Percentiles rank a stretch among this genome's conserved stretches.
Conservation (phyloP, 495 filamentous ascomycete species). For the Thermochaetoides thermophila region DNA sequence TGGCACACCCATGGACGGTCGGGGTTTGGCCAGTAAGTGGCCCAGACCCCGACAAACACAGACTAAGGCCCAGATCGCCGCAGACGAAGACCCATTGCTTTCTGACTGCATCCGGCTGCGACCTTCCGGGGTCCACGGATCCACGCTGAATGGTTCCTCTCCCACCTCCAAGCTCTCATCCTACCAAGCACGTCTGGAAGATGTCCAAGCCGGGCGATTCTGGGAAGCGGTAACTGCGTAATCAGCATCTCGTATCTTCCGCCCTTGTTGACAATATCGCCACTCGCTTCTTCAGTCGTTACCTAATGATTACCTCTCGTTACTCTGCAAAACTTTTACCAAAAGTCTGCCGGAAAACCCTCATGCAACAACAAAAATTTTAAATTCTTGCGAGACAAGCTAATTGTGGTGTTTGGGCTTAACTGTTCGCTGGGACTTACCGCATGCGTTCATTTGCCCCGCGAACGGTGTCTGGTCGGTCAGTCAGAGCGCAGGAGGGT, state of each 20-base stretch:
- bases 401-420: constrained; percentile 1
- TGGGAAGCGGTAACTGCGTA: no score
- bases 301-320: no score
- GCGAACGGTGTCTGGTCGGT: no score
- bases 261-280: background rate
- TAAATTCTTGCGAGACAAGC: background rate
- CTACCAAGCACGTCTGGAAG: no score
- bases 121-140: constrained; percentile 1
- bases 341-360: no score
- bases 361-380: background rate
- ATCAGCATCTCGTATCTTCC: constrained; percentile 1
- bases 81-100: background rate
- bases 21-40: background rate
- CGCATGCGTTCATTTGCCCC: constrained; percentile 1
- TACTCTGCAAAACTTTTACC: no score
- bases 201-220: no score
- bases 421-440: constrained; percentile 1
- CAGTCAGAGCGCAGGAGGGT: no score
- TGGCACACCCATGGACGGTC: no score
- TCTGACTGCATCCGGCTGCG: constrained; percentile 2
- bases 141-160: no score
- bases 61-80: constrained; percentile 4
- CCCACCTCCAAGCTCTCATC: no score
- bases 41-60: background rate
- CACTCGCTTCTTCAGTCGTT: constrained; percentile 1